Percentiles rank a stretch among this genome's conserved stretches.
Evolutionary conservation across 805 yeast genomes (phyloP).

Genomic region (Saturnispora serradocipensis): DNA sequence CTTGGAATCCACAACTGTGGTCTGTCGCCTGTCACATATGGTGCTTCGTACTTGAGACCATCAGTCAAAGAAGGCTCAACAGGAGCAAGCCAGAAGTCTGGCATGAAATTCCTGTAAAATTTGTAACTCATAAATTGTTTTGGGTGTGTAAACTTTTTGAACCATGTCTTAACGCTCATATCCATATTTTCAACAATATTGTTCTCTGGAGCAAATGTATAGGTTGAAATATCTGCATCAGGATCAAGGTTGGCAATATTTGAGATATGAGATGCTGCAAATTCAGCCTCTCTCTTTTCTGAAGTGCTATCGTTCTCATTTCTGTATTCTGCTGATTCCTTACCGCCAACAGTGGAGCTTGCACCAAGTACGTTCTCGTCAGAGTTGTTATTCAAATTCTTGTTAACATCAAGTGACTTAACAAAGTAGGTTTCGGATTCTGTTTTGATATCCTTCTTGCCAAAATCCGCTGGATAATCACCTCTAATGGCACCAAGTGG

Average conservation of each 20-base stretch:
- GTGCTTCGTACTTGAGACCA: slow-evolving; percentile 36
- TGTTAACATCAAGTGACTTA: slow-evolving; percentile 1
- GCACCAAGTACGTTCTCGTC: neutral
- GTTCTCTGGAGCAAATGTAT: slow-evolving; percentile 5
- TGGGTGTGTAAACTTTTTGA: slow-evolving; percentile 25
- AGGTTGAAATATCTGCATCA: slow-evolving; percentile 5
- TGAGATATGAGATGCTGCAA: slow-evolving; percentile 1
- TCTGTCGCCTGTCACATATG: slow-evolving; percentile 44
- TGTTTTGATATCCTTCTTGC: slow-evolving; percentile 44
- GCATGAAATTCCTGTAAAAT: slow-evolving; percentile 30
- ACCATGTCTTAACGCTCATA: neutral
- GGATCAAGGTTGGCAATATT: slow-evolving; percentile 1
- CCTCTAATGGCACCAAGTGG: slow-evolving; percentile 54
- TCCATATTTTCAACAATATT: neutral
- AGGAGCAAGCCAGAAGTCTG: slow-evolving; percentile 21
- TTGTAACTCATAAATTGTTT: slow-evolving; percentile 21
- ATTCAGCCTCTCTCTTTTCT: slow-evolving; percentile 6
- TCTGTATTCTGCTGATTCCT: neutral
- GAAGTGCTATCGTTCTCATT: neutral
- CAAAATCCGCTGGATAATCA: slow-evolving; percentile 59
- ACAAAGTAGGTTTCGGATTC: slow-evolving; percentile 23
- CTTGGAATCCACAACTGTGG: slow-evolving; percentile 66
- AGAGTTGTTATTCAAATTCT: neutral
- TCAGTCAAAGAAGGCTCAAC: slow-evolving; percentile 12
- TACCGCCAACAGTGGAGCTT: neutral